These are phyloP conservation scores for Phytophthora podocarpi DNA, from an alignment of 352 stramenopile genomes.

Conservation along the genomic window DNA sequence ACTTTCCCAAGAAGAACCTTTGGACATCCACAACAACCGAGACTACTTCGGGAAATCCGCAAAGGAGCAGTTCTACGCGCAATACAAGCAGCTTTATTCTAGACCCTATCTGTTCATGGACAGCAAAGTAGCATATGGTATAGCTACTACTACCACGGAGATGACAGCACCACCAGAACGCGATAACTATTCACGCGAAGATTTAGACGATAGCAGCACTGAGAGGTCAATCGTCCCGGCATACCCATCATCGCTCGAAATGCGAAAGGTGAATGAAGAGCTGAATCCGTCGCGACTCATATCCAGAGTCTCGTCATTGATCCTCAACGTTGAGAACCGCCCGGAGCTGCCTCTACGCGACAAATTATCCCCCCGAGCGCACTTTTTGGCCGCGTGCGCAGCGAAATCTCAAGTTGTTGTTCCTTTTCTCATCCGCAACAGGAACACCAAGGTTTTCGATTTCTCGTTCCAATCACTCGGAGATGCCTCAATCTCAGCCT, in stretches of 20 bases:
- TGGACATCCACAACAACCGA: slow-evolving; percentile 48
- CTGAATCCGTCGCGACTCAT: slow-evolving; percentile 24
- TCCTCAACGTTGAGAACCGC: slow-evolving; percentile 19
- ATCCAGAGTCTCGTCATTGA: slow-evolving; percentile 4
- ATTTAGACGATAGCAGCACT: slow-evolving; percentile 8
- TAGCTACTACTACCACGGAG: background rate
- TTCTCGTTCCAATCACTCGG: slow-evolving; percentile 86
- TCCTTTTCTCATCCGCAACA: slow-evolving; percentile 66
- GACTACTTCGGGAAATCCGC: slow-evolving; percentile 69
- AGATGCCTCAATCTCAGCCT: slow-evolving; percentile 66
- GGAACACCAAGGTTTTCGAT: slow-evolving; percentile 73
- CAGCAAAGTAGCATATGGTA: slow-evolving; percentile 14
- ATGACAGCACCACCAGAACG: background rate
- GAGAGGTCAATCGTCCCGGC: slow-evolving; percentile 39
- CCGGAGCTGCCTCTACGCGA: slow-evolving; percentile 33
- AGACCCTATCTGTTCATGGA: slow-evolving; percentile 73
- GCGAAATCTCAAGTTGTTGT: slow-evolving; percentile 57
- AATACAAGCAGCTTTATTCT: slow-evolving; percentile 66
- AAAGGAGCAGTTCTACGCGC: slow-evolving; percentile 60
- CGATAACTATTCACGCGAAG: slow-evolving; percentile 6
- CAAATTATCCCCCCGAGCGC: slow-evolving; percentile 64
- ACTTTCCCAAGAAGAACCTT: slow-evolving; percentile 43
- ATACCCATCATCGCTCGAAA: slow-evolving; percentile 48
- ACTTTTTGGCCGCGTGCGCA: slow-evolving; percentile 62
- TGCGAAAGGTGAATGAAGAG: slow-evolving; percentile 44